Evolutionary conservation across 345 rosid species (phyloP).

Genomic region (Populus nigra): DNA sequence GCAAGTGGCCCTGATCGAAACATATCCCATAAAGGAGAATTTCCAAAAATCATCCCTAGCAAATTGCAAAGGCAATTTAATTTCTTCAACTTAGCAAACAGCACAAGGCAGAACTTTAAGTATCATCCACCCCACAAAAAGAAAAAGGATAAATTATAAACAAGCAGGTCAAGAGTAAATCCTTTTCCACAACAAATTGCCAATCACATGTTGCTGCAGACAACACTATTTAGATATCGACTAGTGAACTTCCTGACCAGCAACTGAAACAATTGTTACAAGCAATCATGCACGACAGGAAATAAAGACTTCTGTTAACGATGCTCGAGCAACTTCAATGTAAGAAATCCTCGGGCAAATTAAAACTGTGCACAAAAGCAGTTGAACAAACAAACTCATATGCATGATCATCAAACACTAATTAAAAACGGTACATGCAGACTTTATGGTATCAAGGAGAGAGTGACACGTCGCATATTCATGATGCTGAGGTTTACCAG

Average conservation of each 20-base stretch:
- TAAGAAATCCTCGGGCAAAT: background rate
- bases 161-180: background rate
- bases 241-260: background rate
- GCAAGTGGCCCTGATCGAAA: background rate
- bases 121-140: background rate
- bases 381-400: too few relatives aligned
- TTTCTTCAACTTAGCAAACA: too few relatives aligned
- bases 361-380: background rate
- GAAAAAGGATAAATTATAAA: background rate
- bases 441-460: slow-evolving; percentile 94
- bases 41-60: background rate
- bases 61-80: too few relatives aligned
- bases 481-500: slow-evolving; percentile 60
- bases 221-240: background rate
- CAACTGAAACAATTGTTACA: background rate
- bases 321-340: background rate
- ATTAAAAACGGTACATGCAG: too few relatives aligned
- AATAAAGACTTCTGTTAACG: background rate
- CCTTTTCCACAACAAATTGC: background rate
- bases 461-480: slow-evolving; percentile 55
- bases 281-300: background rate
- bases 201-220: background rate
- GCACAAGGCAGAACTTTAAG: background rate
- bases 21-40: background rate
- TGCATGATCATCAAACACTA: too few relatives aligned